A percentile compares a stretch with the other conserved stretches of the same genome.
Evolutionary conservation across 2,329 filamentous ascomycete species (phyloP).

Genomic region (Monilinia polystroma): DNA sequence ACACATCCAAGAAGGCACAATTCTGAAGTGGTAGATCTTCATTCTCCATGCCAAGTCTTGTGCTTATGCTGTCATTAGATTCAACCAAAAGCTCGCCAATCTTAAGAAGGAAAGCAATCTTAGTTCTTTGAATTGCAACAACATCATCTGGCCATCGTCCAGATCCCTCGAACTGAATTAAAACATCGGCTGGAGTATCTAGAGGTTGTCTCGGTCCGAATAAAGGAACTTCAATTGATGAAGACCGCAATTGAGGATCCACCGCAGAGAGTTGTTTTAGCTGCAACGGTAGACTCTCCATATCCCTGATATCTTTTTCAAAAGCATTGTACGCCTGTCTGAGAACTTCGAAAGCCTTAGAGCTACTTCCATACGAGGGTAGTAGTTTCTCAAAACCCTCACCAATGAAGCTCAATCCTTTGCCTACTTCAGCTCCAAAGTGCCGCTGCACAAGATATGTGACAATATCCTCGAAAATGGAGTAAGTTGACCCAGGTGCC

Average conservation of each 20-base stretch:
- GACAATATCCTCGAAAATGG: constrained; percentile 78
- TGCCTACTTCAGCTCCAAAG: constrained; percentile 54
- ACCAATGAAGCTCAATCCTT: constrained; percentile 45
- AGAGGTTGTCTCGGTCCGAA: constrained; percentile 43
- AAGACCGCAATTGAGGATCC: constrained; percentile 70
- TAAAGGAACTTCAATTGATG: constrained; percentile 58
- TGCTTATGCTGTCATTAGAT: constrained; percentile 58
- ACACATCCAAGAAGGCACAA: constrained; percentile 77
- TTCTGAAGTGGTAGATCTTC: constrained; percentile 67
- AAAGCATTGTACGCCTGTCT: constrained; percentile 70
- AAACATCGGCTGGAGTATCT: constrained; percentile 67
- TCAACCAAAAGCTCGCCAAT: constrained; percentile 64
- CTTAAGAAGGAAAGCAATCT: constrained; percentile 79
- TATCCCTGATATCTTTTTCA: constrained; percentile 71
- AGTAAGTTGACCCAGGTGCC: constrained; percentile 59
- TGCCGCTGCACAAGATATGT: constrained; percentile 69
- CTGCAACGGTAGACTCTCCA: constrained; percentile 85
- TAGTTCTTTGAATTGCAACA: constrained; percentile 86
- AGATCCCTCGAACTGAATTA: constrained; percentile 91
- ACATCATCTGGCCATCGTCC: constrained; percentile 92
- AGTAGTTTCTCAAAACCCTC: constrained; percentile 49
- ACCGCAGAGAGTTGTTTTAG: constrained; percentile 76
- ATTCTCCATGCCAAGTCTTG: constrained; percentile 80
- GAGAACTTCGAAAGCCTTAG: constrained; percentile 63
- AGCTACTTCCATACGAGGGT: constrained; percentile 39